Evolutionary conservation across 2,329 filamentous ascomycete genomes (phyloP).

Genomic region (Colletotrichum lentis): DNA sequence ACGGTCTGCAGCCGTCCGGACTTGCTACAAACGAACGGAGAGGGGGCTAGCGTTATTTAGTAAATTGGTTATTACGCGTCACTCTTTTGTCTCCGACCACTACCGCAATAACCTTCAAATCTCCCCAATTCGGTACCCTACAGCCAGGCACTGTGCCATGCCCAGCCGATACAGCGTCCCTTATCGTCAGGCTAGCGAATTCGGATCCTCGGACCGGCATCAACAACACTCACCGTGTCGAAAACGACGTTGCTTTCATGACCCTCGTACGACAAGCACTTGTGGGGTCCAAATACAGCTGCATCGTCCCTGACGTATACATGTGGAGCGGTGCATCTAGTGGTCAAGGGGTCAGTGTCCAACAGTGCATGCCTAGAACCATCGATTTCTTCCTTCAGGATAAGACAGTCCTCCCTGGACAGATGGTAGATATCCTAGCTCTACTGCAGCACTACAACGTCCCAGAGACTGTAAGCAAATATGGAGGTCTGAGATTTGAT

Average conservation of each 20-base stretch:
- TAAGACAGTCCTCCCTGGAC: not conserved
- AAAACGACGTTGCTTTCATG: constrained; percentile 3
- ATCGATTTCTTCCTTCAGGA: not conserved
- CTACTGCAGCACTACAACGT: not conserved
- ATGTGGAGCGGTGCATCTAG: not conserved
- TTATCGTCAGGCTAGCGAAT: not conserved
- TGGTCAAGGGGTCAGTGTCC: not conserved
- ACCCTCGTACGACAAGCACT: constrained; percentile 2
- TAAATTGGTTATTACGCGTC: not conserved
- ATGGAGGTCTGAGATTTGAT: constrained; percentile 3
- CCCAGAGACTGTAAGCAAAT: not conserved
- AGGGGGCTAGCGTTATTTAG: too few species aligned
- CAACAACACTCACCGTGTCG: constrained; percentile 6
- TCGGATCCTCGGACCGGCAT: not conserved
- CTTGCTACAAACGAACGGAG: too few species aligned
- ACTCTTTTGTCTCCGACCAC: not conserved
- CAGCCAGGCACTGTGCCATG: not conserved
- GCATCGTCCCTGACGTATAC: not conserved
- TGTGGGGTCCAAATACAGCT: not conserved
- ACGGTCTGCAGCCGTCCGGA: too few species aligned
- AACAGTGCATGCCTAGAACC: not conserved
- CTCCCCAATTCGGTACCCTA: not conserved
- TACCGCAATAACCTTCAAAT: not conserved
- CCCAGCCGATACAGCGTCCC: not conserved
- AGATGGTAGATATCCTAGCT: constrained; percentile 2